Evolutionary conservation across 768 basidiomycete genomes (phyloP).

Genomic region (Agrocybe pediades): DNA sequence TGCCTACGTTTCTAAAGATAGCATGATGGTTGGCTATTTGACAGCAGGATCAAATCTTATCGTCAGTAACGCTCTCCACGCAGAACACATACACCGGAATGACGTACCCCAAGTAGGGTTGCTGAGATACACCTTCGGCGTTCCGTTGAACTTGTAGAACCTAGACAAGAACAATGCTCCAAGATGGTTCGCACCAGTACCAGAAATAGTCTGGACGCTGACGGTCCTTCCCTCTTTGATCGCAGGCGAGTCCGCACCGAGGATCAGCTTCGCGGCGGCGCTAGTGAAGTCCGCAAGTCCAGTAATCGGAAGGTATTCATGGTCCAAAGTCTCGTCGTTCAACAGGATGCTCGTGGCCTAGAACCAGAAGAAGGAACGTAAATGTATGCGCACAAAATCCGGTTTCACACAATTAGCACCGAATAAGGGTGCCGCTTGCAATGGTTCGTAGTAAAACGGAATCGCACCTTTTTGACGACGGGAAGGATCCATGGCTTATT

Average conservation of each 20-base stretch:
- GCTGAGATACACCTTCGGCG: slow-evolving; percentile 79
- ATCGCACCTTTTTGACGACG: slow-evolving; percentile 78
- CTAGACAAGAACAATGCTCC: slow-evolving; percentile 84
- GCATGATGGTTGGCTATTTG: slow-evolving; percentile 81
- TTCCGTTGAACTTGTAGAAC: slow-evolving; percentile 75
- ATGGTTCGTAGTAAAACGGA: slow-evolving; percentile 10
- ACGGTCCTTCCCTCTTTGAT: slow-evolving; percentile 71
- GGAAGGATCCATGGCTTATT: slow-evolving; percentile 92
- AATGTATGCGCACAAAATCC: background rate
- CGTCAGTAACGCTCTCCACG: slow-evolving; percentile 6
- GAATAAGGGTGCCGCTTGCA: slow-evolving; percentile 4
- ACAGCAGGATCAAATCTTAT: background rate
- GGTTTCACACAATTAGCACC: slow-evolving; percentile 10
- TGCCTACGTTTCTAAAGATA: slow-evolving; percentile 88
- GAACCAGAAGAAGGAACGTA: no score
- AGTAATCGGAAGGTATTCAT: slow-evolving; percentile 91
- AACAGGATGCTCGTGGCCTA: slow-evolving; percentile 77
- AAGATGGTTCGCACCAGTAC: slow-evolving; percentile 95
- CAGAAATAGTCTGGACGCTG: slow-evolving; percentile 92
- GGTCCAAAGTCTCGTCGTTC: slow-evolving; percentile 74
- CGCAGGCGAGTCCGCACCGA: slow-evolving; percentile 72
- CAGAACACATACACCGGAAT: slow-evolving; percentile 1
- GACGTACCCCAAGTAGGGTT: slow-evolving; percentile 92
- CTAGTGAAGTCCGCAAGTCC: slow-evolving; percentile 82
- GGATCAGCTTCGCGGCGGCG: slow-evolving; percentile 80